phyloP scores from a whole-genome alignment of 306 rosid species.

The Argentina anserina region DNA sequence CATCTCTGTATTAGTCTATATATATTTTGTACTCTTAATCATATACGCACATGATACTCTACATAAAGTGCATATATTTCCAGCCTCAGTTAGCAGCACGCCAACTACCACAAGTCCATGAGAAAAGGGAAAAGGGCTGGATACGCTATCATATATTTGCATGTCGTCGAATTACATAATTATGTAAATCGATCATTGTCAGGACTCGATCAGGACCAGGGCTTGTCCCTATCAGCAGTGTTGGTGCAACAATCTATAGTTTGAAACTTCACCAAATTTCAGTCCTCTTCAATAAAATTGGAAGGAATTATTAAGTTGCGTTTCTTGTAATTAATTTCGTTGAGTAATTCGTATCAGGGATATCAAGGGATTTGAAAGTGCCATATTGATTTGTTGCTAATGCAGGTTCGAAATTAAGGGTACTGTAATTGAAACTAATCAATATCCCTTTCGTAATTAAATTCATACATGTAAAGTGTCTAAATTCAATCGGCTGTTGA shows the following conservation, averaged over 20 bases:
- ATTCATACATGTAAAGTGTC: too few relatives aligned
- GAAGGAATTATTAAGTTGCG: neutral
- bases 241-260: neutral
- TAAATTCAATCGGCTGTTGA: too few relatives aligned
- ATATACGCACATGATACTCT: neutral
- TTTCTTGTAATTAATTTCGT: too few relatives aligned
- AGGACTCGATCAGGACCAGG: neutral
- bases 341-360: too few relatives aligned
- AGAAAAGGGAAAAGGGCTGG: neutral
- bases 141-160: neutral
- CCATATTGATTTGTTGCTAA: too few relatives aligned
- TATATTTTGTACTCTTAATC: neutral
- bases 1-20: too few relatives aligned
- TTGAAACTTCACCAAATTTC: neutral
- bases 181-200: neutral
- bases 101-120: neutral
- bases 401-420: too few relatives aligned
- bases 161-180: neutral
- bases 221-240: neutral
- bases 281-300: neutral
- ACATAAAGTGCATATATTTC: neutral
- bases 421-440: too few relatives aligned
- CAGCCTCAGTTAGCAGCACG: neutral
- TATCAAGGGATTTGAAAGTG: too few relatives aligned
- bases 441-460: too few relatives aligned